These are phyloP conservation scores for Adansonia grandidieri DNA, from an alignment of 441 rosid species.

Conservation along the genomic window DNA sequence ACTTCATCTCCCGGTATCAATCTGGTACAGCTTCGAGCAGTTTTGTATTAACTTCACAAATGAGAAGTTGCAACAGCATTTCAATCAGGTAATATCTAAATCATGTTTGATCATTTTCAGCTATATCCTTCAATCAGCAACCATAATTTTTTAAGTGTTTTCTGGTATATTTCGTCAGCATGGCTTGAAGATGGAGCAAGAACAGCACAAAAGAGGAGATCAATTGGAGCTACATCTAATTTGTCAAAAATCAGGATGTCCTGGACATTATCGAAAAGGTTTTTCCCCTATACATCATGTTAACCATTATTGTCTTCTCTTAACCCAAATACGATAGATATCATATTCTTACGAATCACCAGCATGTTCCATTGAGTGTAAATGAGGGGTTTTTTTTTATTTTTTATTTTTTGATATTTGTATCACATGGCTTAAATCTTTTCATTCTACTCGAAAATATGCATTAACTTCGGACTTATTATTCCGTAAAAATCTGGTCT, in stretches of 20 bases:
- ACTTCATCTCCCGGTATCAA: slow-evolving; percentile 24
- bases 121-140: background rate
- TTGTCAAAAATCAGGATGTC: slow-evolving; percentile 98
- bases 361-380: background rate
- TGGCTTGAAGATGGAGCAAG: slow-evolving; percentile 99
- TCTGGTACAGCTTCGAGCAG: slow-evolving; percentile 86
- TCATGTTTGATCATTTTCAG: background rate
- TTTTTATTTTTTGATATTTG: background rate
- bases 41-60: slow-evolving; percentile 97
- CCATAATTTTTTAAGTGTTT: slow-evolving; percentile 26
- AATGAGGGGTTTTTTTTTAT: background rate
- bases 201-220: slow-evolving; percentile 93
- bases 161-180: slow-evolving; percentile 57
- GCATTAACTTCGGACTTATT: background rate
- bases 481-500: background rate
- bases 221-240: slow-evolving; percentile 97
- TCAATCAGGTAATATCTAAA: slow-evolving; percentile 74
- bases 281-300: background rate
- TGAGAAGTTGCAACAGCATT: slow-evolving; percentile 99
- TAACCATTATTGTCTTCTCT: background rate
- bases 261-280: slow-evolving; percentile 97
- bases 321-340: no score
- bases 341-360: no score
- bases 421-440: slow-evolving; percentile 2
- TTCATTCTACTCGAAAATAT: background rate